Percentiles rank a stretch among this genome's conserved stretches.
phyloP scores from a whole-genome alignment of 2,329 filamentous ascomycete species.

The Penicillium nordicum region DNA sequence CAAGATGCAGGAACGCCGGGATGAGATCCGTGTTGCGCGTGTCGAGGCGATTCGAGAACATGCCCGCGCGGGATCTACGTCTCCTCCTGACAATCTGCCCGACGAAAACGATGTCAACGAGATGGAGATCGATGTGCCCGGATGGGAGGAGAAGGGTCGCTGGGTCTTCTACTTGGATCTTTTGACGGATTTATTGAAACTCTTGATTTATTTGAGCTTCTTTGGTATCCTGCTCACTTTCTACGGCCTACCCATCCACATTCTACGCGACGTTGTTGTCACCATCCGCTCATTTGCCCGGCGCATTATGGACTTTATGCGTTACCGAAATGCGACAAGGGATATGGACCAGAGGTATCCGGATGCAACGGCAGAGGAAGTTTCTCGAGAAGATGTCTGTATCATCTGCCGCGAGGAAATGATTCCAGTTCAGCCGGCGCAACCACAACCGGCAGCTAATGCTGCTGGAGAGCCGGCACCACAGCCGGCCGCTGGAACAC shows the following conservation, averaged over 20 bases:
- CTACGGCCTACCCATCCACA: slow-evolving; percentile 94
- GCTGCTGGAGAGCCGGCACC: slow-evolving; percentile 34
- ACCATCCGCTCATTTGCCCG: slow-evolving; percentile 89
- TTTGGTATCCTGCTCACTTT: slow-evolving; percentile 91
- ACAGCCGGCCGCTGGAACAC: slow-evolving; percentile 22
- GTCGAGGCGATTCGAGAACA: slow-evolving; percentile 46
- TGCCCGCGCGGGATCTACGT: slow-evolving; percentile 36
- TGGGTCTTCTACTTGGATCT: slow-evolving; percentile 89
- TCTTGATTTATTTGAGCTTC: slow-evolving; percentile 84
- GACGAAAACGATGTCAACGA: slow-evolving; percentile 78
- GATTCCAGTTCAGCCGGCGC: slow-evolving; percentile 67
- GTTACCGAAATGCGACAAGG: slow-evolving; percentile 84
- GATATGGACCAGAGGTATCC: slow-evolving; percentile 91
- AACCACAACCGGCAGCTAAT: slow-evolving; percentile 44
- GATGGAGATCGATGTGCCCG: slow-evolving; percentile 89
- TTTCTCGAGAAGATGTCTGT: slow-evolving; percentile 83
- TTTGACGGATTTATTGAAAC: slow-evolving; percentile 82
- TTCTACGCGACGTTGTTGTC: slow-evolving; percentile 91
- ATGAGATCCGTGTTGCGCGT: slow-evolving; percentile 59
- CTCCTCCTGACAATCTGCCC: slow-evolving; percentile 48
- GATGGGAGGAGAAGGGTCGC: slow-evolving; percentile 94
- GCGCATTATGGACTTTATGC: slow-evolving; percentile 79
- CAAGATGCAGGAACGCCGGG: slow-evolving; percentile 65
- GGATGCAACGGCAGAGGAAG: slow-evolving; percentile 83
- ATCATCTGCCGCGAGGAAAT: slow-evolving; percentile 98